Evolutionary conservation across 2,329 filamentous ascomycete species (phyloP).

Genomic region (Onygena corvina): DNA sequence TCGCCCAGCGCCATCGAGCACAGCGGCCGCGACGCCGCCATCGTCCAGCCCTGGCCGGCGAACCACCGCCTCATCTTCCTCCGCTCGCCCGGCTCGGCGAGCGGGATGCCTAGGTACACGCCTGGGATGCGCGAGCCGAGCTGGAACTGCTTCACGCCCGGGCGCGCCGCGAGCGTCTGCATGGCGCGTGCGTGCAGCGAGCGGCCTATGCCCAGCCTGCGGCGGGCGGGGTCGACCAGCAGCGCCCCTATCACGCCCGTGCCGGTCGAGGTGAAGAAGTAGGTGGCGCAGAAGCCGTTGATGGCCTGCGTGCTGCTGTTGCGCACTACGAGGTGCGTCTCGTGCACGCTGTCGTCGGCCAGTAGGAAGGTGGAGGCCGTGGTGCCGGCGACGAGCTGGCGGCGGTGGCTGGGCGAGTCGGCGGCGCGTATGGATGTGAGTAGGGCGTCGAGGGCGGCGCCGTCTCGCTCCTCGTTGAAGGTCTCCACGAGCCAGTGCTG

Average conservation of each 20-base stretch:
- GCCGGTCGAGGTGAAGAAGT: conserved; percentile 57
- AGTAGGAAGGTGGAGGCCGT: conserved; percentile 66
- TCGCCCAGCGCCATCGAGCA: conserved; percentile 65
- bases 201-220: conserved; percentile 79
- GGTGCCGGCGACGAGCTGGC: conserved; percentile 55
- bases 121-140: conserved; percentile 69
- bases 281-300: conserved; percentile 87
- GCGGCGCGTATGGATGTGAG: conserved; percentile 56
- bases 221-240: conserved; percentile 77
- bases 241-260: conserved; percentile 70
- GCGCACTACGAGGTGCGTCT: conserved; percentile 80
- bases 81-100: conserved; percentile 48
- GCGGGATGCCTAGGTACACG: conserved; percentile 76
- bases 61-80: conserved; percentile 67
- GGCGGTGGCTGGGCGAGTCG: conserved; percentile 50
- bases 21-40: conserved; percentile 48
- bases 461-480: conserved; percentile 70
- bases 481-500: conserved; percentile 91
- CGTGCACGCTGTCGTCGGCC: conserved; percentile 56
- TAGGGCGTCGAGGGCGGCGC: conserved; percentile 60
- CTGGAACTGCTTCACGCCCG: conserved; percentile 65
- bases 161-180: conserved; percentile 57
- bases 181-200: conserved; percentile 80
- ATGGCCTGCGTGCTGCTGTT: conserved; percentile 86
- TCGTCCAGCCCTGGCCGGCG: conserved; percentile 79